Percentiles rank a stretch among this genome's conserved stretches.
phyloP scores from a whole-genome alignment of 1,139 yeast genomes.

The Yamadazyma buinensis region DNA sequence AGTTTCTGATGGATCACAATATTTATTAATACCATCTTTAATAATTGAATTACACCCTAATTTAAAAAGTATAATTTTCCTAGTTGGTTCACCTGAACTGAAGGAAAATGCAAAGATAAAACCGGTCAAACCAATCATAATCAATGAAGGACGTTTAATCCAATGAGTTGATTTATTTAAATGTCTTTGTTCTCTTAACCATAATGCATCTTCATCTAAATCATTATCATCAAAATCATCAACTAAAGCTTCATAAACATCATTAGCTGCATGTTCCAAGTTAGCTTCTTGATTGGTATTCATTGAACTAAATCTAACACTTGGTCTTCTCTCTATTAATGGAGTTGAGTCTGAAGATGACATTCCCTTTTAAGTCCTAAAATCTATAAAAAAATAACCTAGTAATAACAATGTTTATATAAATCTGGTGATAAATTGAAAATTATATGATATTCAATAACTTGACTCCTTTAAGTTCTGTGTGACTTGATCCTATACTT shows the following conservation, averaged over 20 bases:
- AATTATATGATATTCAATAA: too few species aligned
- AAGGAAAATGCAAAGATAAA: conserved; percentile 23
- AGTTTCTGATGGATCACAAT: conserved; percentile 31
- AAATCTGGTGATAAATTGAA: too few species aligned
- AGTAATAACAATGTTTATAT: too few species aligned
- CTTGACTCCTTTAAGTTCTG: too few species aligned
- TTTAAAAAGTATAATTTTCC: conserved; percentile 24
- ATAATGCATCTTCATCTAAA: conserved; percentile 33
- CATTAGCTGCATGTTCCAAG: conserved; percentile 24
- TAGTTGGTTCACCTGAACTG: conserved; percentile 27
- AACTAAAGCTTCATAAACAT: conserved; percentile 28
- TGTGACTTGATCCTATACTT: too few species aligned
- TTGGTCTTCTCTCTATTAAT: conserved; percentile 2
- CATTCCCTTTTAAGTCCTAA: too few species aligned
- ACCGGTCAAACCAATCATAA: conserved; percentile 23
- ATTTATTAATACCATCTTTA: conserved; percentile 8
- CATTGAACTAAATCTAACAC: conserved; percentile 4
- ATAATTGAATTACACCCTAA: conserved; percentile 31
- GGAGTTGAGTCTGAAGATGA: conserved; percentile 2
- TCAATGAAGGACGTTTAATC: conserved; percentile 32
- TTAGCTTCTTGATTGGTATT: conserved; percentile 11
- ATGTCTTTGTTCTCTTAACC: conserved; percentile 37
- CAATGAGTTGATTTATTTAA: conserved; percentile 29
- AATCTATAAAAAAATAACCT: too few species aligned
- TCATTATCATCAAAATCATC: conserved; percentile 25